Evolutionary conservation across 2,329 filamentous ascomycete genomes (phyloP).

Genomic region (Aspergillus brunneoviolaceus): DNA sequence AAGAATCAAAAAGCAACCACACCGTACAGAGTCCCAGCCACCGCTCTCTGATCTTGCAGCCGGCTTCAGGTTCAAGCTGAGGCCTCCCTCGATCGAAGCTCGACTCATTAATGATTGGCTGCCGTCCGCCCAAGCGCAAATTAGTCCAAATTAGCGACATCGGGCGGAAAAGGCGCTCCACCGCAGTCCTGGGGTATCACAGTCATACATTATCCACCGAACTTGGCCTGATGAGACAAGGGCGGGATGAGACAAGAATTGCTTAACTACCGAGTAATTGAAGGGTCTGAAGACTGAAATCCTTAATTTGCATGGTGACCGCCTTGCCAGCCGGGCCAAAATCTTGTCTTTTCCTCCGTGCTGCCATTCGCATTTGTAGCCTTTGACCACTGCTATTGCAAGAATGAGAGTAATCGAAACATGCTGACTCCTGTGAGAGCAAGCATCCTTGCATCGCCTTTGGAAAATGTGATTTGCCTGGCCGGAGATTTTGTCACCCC

Average conservation of each 20-base stretch:
- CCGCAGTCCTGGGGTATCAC: not conserved
- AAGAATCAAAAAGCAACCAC: too few species aligned
- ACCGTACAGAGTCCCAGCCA: too few species aligned
- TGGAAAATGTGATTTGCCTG: not conserved
- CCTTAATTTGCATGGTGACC: too few species aligned
- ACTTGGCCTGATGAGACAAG: conserved; percentile 3
- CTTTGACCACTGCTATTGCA: not conserved
- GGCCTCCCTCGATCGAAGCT: not conserved
- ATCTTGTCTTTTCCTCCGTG: too few species aligned
- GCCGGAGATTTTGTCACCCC: conserved; percentile 9
- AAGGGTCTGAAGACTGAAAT: not conserved
- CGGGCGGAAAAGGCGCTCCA: not conserved
- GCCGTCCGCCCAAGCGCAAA: not conserved
- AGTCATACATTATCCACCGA: conserved; percentile 1
- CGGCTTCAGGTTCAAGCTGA: not conserved
- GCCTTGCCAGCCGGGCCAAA: too few species aligned
- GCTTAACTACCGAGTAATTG: not conserved
- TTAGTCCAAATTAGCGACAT: not conserved
- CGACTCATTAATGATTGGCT: not conserved
- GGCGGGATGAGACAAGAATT: not conserved
- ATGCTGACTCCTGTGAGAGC: not conserved
- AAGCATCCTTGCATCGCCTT: not conserved
- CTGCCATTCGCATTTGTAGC: not conserved
- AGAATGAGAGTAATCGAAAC: not conserved
- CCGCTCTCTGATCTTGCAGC: too few species aligned